Evolutionary conservation across 2,329 filamentous ascomycete genomes (phyloP), one percentile per base, ranked within the genome.

Genomic region (Monosporascus sp.): DNA sequence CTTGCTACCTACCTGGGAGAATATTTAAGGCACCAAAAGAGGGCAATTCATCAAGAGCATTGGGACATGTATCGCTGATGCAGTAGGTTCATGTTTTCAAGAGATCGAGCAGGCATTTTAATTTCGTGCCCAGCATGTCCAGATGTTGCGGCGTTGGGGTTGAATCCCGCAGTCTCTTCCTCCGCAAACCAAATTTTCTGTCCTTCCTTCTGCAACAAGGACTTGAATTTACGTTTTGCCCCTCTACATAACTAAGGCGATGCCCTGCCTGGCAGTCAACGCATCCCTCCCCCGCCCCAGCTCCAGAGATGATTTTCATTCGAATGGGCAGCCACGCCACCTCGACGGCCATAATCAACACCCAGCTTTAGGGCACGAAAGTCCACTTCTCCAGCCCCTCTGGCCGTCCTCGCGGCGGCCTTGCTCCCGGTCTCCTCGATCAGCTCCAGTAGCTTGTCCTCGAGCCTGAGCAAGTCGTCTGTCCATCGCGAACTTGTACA

Each of bases 401-500:
- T 54, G 52, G 48, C 56, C 51, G 44, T 63, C 55, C 38, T 53
- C 58, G 49, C 48, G 9, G 62, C 59, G 17, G 62, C 67, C 31
- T 60, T 62, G 18, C 59, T 60, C 53, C 78, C 75, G 3, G 71
- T 73, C 46, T 75, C 73, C 6, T 69, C 65, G 3, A 78, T 63
- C n/a, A 76, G 61, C 47, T 77, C 75, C 6, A 78, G 61, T 39
- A 77, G 61, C 15, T 73, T 66, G 57, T 71, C 66, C 60, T 77
- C 73, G 17, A 78, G 63, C 49, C 70, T 73, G 24, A 71, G 54
- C 31, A 77, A 57, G 52, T 14, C 31, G 11, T 5, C 77, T 72
- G 37, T 78, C 75, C 69, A 78, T 73, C 9, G 77, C 72, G 53
- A 76, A 77, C 1, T 60, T 62, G 58, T 74, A 77, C 73, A 78